Evolutionary conservation across 306 rosid species (phyloP).

Genomic region (Phaseolus lunatus): DNA sequence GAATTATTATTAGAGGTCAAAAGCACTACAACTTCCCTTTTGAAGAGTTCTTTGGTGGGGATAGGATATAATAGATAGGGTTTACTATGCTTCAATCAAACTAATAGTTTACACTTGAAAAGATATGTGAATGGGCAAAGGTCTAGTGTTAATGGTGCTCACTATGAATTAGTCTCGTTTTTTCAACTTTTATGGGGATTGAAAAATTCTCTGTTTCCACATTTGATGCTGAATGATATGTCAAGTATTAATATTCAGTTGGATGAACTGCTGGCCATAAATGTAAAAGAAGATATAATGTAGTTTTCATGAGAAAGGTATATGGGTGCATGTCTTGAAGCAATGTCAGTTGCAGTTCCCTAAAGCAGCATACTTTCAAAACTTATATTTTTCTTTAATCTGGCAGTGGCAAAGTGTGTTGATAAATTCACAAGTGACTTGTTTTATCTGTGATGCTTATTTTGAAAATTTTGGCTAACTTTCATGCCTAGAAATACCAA

Average conservation of each 20-base stretch:
- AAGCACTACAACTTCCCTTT: background rate
- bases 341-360: constrained; percentile 27
- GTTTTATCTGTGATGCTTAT: background rate
- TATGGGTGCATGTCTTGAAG: background rate
- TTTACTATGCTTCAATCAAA: constrained; percentile 12
- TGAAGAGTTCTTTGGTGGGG: constrained; percentile 1
- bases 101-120: background rate
- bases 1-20: background rate
- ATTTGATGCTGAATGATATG: constrained; percentile 23
- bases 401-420: background rate
- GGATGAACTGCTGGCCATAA: constrained; percentile 19
- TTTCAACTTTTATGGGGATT: background rate
- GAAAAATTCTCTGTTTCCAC: background rate
- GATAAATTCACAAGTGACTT: constrained; percentile 29
- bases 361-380: constrained; percentile 3
- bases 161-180: constrained; percentile 5
- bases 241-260: constrained; percentile 1
- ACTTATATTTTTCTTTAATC: constrained; percentile 9
- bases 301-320: background rate
- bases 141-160: constrained; percentile 6
- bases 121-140: background rate
- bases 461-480: constrained; percentile 20
- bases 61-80: background rate
- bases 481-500: constrained; percentile 18
- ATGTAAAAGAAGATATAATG: background rate